Conservation (phyloP, 1,284 basidiomycete species). For the Papiliotrema terrestris region DNA sequence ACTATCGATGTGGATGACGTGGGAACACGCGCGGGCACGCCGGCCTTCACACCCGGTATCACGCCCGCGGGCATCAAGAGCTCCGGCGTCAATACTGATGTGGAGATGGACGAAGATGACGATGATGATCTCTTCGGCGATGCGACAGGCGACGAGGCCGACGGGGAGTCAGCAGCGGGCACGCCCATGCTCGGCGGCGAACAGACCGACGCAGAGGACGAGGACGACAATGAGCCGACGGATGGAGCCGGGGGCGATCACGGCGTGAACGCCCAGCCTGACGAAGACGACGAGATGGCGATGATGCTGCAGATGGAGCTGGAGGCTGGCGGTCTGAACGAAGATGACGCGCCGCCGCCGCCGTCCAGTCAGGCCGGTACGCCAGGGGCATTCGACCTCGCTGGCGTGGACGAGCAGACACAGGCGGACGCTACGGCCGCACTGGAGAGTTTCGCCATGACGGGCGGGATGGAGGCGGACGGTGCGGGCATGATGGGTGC, state of each 20-base stretch:
- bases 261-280: not conserved
- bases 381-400: not conserved
- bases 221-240: constrained; percentile 9
- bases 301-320: constrained; percentile 1
- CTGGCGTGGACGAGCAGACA: not conserved
- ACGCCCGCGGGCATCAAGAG: not conserved
- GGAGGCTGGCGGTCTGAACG: not conserved
- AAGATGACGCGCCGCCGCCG: not conserved
- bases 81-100: constrained; percentile 6
- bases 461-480: not conserved
- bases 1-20: constrained; percentile 6
- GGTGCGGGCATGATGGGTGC: not conserved
- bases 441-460: constrained; percentile 1
- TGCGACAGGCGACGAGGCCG: constrained; percentile 1
- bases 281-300: constrained; percentile 7
- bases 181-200: not conserved
- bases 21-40: not conserved
- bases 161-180: not conserved
- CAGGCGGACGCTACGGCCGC: constrained; percentile 5
- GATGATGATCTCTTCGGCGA: constrained; percentile 18
- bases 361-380: not conserved
- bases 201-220: constrained; percentile 8
- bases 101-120: constrained; percentile 8
- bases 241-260: not conserved
- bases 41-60: not conserved